phyloP scores from a whole-genome alignment of 148 eudicot genomes.

The Fagopyrum homotropicum region DNA sequence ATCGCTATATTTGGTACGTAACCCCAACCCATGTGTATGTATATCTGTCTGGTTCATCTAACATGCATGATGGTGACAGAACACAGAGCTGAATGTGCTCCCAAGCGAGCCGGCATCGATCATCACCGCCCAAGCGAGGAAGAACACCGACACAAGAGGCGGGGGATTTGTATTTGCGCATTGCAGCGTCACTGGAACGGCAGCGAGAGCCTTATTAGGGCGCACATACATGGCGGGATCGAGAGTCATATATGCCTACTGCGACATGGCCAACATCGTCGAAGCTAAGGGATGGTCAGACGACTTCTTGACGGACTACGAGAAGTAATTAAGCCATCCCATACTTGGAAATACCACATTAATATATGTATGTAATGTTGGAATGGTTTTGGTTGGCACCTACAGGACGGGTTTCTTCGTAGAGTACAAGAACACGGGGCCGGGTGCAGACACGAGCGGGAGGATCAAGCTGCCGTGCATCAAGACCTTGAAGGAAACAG shows the following conservation, averaged over 20 bases:
- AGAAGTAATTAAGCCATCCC: slow-evolving; percentile 1
- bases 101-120: slow-evolving; percentile 6
- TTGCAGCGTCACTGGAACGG: background rate
- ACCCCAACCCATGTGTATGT: background rate
- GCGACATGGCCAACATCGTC: background rate
- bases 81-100: background rate
- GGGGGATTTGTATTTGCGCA: slow-evolving; percentile 6
- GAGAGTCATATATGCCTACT: slow-evolving; percentile 3
- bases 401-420: slow-evolving; percentile 9
- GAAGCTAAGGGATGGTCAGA: slow-evolving; percentile 8
- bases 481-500: background rate
- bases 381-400: background rate
- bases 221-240: slow-evolving; percentile 4
- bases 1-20: background rate
- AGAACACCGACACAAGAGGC: background rate
- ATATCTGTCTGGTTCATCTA: background rate
- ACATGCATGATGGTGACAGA: background rate
- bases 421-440: slow-evolving; percentile 1
- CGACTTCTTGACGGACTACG: slow-evolving; percentile 6
- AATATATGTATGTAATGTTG: no score
- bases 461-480: slow-evolving; percentile 3
- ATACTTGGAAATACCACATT: background rate
- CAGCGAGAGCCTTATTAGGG: background rate
- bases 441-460: background rate
- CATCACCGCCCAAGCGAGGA: slow-evolving; percentile 8